A percentile compares a stretch with the other conserved stretches of the same genome.
Conservation (phyloP, 768 basidiomycete species). For the Daedaleopsis sinensis region DNA sequence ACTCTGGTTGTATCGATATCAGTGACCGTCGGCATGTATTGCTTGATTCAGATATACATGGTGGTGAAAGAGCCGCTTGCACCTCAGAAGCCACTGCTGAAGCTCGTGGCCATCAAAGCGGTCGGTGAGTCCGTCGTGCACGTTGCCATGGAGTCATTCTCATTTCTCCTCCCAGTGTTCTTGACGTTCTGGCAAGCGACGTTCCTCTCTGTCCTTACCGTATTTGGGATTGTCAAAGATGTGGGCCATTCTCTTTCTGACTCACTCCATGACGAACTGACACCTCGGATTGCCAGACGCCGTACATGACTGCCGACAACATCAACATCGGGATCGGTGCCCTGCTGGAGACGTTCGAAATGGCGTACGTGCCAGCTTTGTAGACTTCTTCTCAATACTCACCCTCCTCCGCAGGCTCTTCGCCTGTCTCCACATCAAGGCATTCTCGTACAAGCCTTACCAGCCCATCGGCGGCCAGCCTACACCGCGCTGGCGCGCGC, state of each 20-base stretch:
- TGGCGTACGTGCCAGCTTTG: conserved; percentile 53
- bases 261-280: background rate
- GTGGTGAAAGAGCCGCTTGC: conserved; percentile 55
- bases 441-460: conserved; percentile 74
- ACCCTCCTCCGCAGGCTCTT: conserved; percentile 52
- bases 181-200: conserved; percentile 80
- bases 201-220: conserved; percentile 55
- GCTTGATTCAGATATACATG: conserved; percentile 71
- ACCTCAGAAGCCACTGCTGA: conserved; percentile 62
- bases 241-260: conserved; percentile 38
- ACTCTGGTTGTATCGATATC: conserved; percentile 64
- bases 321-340: conserved; percentile 74
- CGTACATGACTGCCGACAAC: conserved; percentile 73
- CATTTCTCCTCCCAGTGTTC: conserved; percentile 46
- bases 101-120: conserved; percentile 73
- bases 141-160: background rate
- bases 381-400: conserved; percentile 10
- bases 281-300: conserved; percentile 42
- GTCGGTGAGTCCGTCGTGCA: conserved; percentile 50
- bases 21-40: conserved; percentile 80
- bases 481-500: conserved; percentile 59
- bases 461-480: conserved; percentile 33
- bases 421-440: conserved; percentile 69
- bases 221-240: conserved; percentile 64
- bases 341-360: conserved; percentile 71